Evolutionary conservation across 2,329 filamentous ascomycete genomes (phyloP), one percentile per base, ranked within the genome.

Genomic region (Colletotrichum horii): DNA sequence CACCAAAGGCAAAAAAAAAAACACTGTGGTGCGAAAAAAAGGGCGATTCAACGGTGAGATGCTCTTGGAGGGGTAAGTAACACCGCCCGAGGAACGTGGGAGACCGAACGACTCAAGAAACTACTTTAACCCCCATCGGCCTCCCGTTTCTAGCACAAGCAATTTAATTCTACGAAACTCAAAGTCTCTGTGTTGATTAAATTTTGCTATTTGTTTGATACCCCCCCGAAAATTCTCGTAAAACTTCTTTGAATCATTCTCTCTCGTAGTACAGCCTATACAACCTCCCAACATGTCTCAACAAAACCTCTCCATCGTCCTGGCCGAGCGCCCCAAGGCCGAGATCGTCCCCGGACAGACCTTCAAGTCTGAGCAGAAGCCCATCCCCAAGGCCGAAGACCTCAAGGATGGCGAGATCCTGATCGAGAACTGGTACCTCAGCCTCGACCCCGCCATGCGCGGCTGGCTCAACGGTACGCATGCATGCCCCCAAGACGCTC

Each of bases 401-500:
- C 87, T 94, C 56, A 88, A 93, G 81, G 89, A 92, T 86, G 92
- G 92, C 78, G 85, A 95, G 80, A 87, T 95, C 71, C 87, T 95
- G 66, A 83, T 91, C 60, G 89, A 91, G 82, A 82, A 83, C 1
- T 83, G 93, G 75, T 95, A 94, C 80, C 87, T 94, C 60, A 93
- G 91, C 12, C 87, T 95, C 52, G 94, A 95, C 83, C 93, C 94
- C 2, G 93, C 93, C n/a, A 95, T 95, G 93, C 90, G 94, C 79
- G 91, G 91, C 74, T 95, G 93, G 93, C 84, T 95, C 24, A 93
- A 90, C 77, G 88, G 89, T 90, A 78, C 36, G 84, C 28, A 5
- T 80, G 9, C 0, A 48, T 52, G 0, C 43, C 43, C n/a, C n/a
- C n/a, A 14, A 22, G 1, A 8, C 24, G 12, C 28, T 30, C 22